A percentile compares a stretch with the other conserved stretches of the same genome.
Conservation (phyloP, 2,329 filamentous ascomycete genomes). For the Furcasterigmium sp. region DNA sequence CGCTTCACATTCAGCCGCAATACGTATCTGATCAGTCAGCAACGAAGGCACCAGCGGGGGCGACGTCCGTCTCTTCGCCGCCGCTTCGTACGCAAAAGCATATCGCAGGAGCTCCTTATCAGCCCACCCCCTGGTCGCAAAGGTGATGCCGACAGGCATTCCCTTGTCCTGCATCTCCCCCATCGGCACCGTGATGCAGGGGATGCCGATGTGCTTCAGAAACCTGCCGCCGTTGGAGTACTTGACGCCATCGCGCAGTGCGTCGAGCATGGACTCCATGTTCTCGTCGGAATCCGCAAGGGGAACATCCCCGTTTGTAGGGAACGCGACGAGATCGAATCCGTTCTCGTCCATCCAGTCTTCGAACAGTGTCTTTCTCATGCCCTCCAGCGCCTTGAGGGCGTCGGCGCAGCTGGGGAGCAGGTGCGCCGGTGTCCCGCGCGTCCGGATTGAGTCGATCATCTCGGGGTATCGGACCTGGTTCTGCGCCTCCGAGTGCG, state of each 20-base stretch:
- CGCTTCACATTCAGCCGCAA: no score
- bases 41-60: slow-evolving; percentile 1
- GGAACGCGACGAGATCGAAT: slow-evolving; percentile 6
- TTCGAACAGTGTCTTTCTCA: slow-evolving; percentile 6
- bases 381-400: slow-evolving; percentile 5
- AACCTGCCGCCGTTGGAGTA: slow-evolving; percentile 50
- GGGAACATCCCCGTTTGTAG: slow-evolving; percentile 7
- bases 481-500: slow-evolving; percentile 7
- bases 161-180: slow-evolving; percentile 35
- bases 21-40: no score
- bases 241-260: slow-evolving; percentile 40
- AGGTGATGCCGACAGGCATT: slow-evolving; percentile 49
- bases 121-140: slow-evolving; percentile 41
- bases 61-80: background rate
- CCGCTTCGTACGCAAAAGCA: slow-evolving; percentile 7
- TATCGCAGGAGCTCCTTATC: slow-evolving; percentile 27
- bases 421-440: background rate
- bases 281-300: slow-evolving; percentile 4
- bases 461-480: slow-evolving; percentile 8
- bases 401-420: slow-evolving; percentile 4
- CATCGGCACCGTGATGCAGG: slow-evolving; percentile 49
- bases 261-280: slow-evolving; percentile 4
- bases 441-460: slow-evolving; percentile 4
- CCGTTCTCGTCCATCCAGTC: slow-evolving; percentile 7
- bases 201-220: slow-evolving; percentile 48